A percentile compares a stretch with the other conserved stretches of the same genome.
These are phyloP conservation scores for Thalassiosira pacifica DNA, from an alignment of 352 stramenopile species.

Conservation along the genomic window DNA sequence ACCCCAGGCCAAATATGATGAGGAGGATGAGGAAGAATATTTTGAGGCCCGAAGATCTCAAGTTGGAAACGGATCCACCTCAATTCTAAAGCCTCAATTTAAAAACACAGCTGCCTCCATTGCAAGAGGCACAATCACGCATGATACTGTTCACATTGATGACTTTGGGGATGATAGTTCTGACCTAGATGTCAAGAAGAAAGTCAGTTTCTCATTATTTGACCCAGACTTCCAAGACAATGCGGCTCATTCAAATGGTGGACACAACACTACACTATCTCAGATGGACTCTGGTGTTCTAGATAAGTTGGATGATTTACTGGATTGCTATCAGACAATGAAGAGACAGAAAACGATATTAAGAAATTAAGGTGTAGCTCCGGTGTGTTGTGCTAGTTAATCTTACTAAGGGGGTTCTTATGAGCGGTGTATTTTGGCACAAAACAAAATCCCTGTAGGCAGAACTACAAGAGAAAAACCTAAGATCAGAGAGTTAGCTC, in stretches of 20 bases:
- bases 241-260: not conserved
- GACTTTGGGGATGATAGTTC: not conserved
- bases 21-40: not conserved
- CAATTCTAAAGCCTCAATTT: no score
- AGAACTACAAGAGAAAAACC: no score
- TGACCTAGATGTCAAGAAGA: slow-evolving; percentile 1
- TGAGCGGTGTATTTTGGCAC: no score
- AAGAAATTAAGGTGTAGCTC: no score
- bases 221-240: not conserved
- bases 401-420: no score
- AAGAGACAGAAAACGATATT: not conserved
- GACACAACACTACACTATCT: not conserved
- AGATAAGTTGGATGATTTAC: slow-evolving; percentile 24
- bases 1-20: not conserved
- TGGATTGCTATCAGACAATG: slow-evolving; percentile 12
- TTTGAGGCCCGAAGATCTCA: no score
- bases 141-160: not conserved
- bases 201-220: not conserved
- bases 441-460: no score
- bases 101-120: not conserved
- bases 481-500: no score
- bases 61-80: no score
- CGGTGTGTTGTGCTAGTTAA: no score
- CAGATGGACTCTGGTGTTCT: not conserved
- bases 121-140: not conserved